Conservation (phyloP, 257 asterid species). For the Przewalskia tangutica region DNA sequence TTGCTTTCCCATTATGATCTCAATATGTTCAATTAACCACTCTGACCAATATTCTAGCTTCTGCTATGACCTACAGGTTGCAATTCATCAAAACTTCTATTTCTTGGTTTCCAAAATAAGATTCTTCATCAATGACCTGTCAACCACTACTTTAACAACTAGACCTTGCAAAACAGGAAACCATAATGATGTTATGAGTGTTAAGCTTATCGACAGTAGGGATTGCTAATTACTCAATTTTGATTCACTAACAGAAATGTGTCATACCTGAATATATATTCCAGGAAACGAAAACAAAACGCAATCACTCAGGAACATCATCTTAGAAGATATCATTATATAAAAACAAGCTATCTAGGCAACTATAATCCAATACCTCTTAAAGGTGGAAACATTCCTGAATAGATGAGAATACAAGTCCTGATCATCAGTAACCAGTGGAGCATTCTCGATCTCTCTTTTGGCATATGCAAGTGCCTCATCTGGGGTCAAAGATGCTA, state of each 20-base stretch:
- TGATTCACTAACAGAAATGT: not conserved
- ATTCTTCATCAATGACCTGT: not conserved
- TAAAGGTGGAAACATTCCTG: conserved; percentile 59
- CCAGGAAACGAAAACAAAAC: not conserved
- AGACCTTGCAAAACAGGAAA: not conserved
- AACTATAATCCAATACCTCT: conserved; percentile 40
- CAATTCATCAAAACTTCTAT: not conserved
- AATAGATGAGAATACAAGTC: conserved; percentile 67
- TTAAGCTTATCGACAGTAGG: not conserved
- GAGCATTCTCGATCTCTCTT: conserved; percentile 60
- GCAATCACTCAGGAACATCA: not conserved
- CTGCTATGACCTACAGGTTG: not conserved
- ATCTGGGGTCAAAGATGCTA: conserved; percentile 47
- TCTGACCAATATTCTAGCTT: not conserved
- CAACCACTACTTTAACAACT: not conserved
- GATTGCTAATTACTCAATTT: not conserved
- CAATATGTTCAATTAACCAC: not conserved
- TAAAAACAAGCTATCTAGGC: not conserved
- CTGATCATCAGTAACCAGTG: conserved; percentile 43
- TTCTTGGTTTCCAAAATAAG: not conserved
- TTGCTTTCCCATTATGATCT: not conserved
- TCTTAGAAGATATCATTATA: not conserved
- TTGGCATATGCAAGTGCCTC: conserved; percentile 71
- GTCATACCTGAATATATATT: not conserved
- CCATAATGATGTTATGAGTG: not conserved